phyloP scores from a whole-genome alignment of 129 eudicot genomes.

The Calendula officinalis region DNA sequence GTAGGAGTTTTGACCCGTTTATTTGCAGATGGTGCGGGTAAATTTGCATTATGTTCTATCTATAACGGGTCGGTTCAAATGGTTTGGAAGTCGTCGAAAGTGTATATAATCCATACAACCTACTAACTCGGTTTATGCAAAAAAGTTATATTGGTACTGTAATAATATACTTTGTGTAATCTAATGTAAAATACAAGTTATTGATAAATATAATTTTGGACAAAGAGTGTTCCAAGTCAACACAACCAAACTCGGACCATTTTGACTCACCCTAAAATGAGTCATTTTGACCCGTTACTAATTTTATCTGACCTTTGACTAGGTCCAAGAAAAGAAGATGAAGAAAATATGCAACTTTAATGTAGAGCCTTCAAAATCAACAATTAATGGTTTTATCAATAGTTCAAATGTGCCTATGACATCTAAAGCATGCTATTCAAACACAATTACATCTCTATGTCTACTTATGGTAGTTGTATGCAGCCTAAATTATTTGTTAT shows the following conservation, averaged over 20 bases:
- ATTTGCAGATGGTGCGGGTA: too few relatives aligned
- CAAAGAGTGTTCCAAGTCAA: neutral
- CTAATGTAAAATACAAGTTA: too few relatives aligned
- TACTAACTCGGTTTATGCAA: too few relatives aligned
- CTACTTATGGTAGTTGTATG: conserved; percentile 84
- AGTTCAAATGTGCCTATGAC: conserved; percentile 52
- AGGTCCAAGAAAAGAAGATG: conserved; percentile 95
- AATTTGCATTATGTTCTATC: neutral
- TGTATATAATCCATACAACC: too few relatives aligned
- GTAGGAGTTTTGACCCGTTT: conserved; percentile 25
- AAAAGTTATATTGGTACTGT: too few relatives aligned
- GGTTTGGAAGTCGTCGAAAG: too few relatives aligned
- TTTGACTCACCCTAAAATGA: too few relatives aligned
- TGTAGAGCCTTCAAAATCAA: conserved; percentile 50
- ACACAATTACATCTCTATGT: conserved; percentile 43
- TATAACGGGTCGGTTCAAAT: neutral
- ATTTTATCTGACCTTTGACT: conserved; percentile 18
- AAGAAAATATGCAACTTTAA: conserved; percentile 75
- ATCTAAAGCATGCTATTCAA: conserved; percentile 24
- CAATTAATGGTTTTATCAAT: conserved; percentile 55
- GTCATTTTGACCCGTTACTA: neutral
- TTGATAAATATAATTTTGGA: too few relatives aligned
- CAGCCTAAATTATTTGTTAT: neutral
- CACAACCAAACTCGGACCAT: neutral
- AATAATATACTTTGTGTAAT: too few relatives aligned